Conservation (phyloP, 2,329 filamentous ascomycete genomes). For the Sarocladium brachiariae region DNA sequence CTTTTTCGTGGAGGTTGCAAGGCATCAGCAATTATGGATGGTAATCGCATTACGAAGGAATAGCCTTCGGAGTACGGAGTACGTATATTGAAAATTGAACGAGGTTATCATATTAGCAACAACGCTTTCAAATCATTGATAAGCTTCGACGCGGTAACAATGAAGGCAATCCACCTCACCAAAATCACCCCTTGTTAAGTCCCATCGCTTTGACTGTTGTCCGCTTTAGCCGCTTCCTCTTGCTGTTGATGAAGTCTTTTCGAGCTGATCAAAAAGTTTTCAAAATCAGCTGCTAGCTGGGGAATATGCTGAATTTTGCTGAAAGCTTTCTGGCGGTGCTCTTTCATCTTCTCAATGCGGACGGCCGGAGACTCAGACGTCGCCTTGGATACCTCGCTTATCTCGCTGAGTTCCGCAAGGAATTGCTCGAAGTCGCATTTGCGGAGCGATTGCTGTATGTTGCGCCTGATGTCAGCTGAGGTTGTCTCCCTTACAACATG, state of each 20-base stretch:
- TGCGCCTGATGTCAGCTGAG: not conserved
- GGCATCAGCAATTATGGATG: too few species aligned
- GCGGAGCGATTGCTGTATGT: not conserved
- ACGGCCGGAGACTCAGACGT: not conserved
- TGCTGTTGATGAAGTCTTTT: not conserved
- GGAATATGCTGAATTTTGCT: not conserved
- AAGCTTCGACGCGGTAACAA: too few species aligned
- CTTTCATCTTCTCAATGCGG: not conserved
- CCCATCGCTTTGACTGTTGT: not conserved
- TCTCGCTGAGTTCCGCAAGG: not conserved
- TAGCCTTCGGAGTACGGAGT: too few species aligned
- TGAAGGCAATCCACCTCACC: too few species aligned
- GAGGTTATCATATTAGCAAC: too few species aligned
- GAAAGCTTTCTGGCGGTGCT: conserved; percentile 1
- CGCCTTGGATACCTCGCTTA: not conserved
- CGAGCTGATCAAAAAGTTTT: not conserved
- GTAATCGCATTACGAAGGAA: too few species aligned
- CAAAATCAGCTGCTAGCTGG: not conserved
- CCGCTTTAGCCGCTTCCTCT: not conserved
- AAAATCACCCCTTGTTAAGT: too few species aligned
- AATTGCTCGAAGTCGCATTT: conserved; percentile 7
- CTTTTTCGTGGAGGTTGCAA: too few species aligned
- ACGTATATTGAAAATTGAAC: too few species aligned
- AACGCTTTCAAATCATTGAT: too few species aligned
- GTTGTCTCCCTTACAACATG: too few species aligned